phyloP scores from a whole-genome alignment of 164 flowering plant species.

The Kingdonia uniflora region DNA sequence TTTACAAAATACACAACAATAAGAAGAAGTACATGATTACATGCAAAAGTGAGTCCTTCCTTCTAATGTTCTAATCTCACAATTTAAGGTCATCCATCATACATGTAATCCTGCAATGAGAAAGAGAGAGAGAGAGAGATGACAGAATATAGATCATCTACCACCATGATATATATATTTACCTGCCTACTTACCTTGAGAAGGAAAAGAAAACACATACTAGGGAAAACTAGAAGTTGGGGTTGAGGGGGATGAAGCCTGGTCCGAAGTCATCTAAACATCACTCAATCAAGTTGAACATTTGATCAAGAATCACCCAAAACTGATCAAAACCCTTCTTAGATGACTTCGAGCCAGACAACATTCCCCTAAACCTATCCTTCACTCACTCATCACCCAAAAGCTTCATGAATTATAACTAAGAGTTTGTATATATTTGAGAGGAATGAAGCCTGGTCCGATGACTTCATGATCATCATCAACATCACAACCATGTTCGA shows the following conservation, averaged over 20 bases:
- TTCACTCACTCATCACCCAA: no score
- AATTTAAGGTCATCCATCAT: no score
- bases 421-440: slow-evolving; percentile 12
- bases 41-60: no score
- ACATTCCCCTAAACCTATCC: slow-evolving; percentile 29
- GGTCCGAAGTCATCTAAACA: slow-evolving; percentile 26
- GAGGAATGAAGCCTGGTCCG: slow-evolving; percentile 94
- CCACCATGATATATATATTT: neutral
- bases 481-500: neutral
- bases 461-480: slow-evolving; percentile 18
- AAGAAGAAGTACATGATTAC: no score
- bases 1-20: no score
- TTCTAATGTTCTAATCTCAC: no score
- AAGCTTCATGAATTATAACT: no score
- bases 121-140: no score
- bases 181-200: neutral
- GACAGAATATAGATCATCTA: neutral
- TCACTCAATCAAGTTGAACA: no score
- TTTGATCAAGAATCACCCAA: no score
- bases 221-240: neutral
- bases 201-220: neutral
- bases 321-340: neutral
- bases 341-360: slow-evolving; percentile 39
- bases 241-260: slow-evolving; percentile 32
- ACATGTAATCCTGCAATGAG: no score